Base-by-base conservation (phyloP, 345 rosid genomes). In the Linum usitatissimum region DNA sequence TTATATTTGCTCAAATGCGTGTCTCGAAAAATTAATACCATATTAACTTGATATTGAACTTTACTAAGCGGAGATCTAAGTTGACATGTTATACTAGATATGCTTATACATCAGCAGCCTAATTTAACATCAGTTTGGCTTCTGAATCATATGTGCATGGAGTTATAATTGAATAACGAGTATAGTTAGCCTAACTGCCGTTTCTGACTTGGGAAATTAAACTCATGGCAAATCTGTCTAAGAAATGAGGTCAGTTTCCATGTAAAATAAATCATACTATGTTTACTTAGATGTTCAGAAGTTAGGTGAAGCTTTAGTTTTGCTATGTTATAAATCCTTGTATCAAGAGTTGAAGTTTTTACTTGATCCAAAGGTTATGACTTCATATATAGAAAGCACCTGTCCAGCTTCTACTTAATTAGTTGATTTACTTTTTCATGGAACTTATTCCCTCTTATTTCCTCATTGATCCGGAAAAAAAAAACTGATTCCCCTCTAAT, bases 401-500 rank as follows among this genome's bases (percentile, higher is more conserved):
- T 40, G 13, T 40, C 48, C 13, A 40, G 48, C 28, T 23, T 23
- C 28, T 40, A 12, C 8, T 40, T 40, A 12, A 40, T 6, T 1
- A 40, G 10, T 40, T 40, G 48, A 2, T 40, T 40, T 40, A 40
- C 48, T 40, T 12, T 6, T 6, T 40, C 48, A 40, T 40, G 8
- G 61, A 67, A 12, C 60, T 12, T 40, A 31, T 75, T 49, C 14
- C 75, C 54, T 30, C 60, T 23, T 23, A 23, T 23, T 23, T 23
- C 28, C 28, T 23, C 28, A 23, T 23, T 23, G 28, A 23, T 23
- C 28, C 28, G 28, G n/a, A n/a, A 23, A 23, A 23, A 23, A 23
- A 23, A 67, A 12, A 55, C 48, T 40, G 31, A 73, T 49, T 10
- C 75, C 54, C 12, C 56, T 20, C 13, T 60, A 30, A 23, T 71